Base-by-base conservation (phyloP, 345 rosid genomes). In the Populus simonii region DNA sequence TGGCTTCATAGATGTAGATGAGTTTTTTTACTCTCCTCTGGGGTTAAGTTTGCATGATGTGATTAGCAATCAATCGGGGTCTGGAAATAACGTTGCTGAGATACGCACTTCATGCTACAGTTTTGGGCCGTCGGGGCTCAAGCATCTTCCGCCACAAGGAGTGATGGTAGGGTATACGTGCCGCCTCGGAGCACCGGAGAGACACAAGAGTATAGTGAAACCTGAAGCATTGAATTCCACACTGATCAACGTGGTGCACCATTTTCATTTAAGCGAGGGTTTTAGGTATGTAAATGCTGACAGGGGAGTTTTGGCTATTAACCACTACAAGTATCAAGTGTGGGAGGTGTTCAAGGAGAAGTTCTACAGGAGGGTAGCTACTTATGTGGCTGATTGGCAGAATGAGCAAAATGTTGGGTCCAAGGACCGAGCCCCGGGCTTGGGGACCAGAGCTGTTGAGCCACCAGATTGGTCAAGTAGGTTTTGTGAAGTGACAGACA, bases 291-390 rank as follows among this genome's bases (percentile, higher is more conserved):
- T 83, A 29, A 85, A 94, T 76, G 80, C 88, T 74, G 90, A 88
- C 10, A 84, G 78, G 31, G 84, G 83, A 5, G 7, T 73, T 61
- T 74, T 94, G 92, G 89, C 89, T 29, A 86, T 93, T 35, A 94
- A 94, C 29, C 97, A 94, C 76, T 94, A 94, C 47, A 93, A 94
- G 76, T 93, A 88, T 76, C 97, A 94, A 47, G 97, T 90, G 0
- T 94, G 98, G 98, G 95, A 93, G 7, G 97, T 93, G 86, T 90
- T 94, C 66, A 93, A 91, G 79, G 92, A 94, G 83, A 94, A 94
- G 82, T 93, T 94, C 78, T 84, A 85, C 18, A 78, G 97, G 84
- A 89, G 98, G 71, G 98, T 94, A 22, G 97, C 98, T 45, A 90
- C 97, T 0, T 93, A 93, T 53, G 98, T 94, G 73, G 91, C 87